phyloP scores from a whole-genome alignment of 1,139 yeast species.

The Zygotorulaspora mrakii region DNA sequence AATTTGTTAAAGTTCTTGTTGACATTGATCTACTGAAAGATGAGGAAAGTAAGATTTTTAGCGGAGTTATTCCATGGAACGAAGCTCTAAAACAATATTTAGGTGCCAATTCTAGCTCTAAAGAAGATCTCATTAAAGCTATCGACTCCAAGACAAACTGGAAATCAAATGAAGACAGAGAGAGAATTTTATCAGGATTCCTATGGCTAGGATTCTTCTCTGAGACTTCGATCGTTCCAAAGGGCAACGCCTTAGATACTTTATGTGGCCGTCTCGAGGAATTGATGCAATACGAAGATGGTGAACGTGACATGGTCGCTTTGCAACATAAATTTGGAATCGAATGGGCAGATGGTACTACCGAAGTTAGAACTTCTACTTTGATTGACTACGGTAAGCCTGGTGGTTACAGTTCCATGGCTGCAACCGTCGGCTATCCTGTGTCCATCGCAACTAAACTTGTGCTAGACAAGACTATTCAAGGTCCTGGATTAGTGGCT shows the following conservation, averaged over 20 bases:
- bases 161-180: constrained; percentile 77
- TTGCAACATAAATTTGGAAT: constrained; percentile 97
- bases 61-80: constrained; percentile 71
- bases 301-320: constrained; percentile 92
- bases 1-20: constrained; percentile 89
- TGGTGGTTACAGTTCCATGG: constrained; percentile 96
- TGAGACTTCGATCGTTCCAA: constrained; percentile 69
- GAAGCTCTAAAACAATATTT: constrained; percentile 75
- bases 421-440: constrained; percentile 96
- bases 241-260: constrained; percentile 93
- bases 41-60: constrained; percentile 57
- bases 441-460: constrained; percentile 93
- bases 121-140: constrained; percentile 68
- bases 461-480: constrained; percentile 78
- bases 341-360: constrained; percentile 90
- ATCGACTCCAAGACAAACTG: constrained; percentile 76
- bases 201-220: constrained; percentile 93
- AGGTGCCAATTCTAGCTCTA: constrained; percentile 66
- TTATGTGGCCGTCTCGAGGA: constrained; percentile 94
- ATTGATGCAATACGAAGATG: constrained; percentile 92
- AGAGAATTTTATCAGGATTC: constrained; percentile 82
- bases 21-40: constrained; percentile 91
- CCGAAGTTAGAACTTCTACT: constrained; percentile 91
- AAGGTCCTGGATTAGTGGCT: constrained; percentile 80
- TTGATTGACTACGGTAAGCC: constrained; percentile 94